Evolutionary conservation across 2,329 filamentous ascomycete species (phyloP).

Genomic region (Nemania sp.): DNA sequence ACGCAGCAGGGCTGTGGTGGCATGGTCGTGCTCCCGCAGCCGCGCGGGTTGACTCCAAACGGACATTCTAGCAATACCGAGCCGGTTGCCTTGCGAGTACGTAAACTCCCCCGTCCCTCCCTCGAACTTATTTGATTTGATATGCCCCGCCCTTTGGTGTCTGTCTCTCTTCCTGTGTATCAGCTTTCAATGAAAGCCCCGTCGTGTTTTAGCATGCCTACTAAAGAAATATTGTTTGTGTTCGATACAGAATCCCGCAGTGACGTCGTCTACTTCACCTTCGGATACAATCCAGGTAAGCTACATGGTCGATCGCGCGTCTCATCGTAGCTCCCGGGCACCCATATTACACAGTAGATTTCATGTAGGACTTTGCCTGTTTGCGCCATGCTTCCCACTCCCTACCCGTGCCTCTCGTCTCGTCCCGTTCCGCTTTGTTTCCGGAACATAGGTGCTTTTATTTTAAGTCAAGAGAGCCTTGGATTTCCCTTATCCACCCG

Average conservation of each 20-base stretch:
- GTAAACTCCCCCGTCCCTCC: constrained; percentile 26
- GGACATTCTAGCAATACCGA: constrained; percentile 45
- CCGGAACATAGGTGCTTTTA: too few relatives aligned
- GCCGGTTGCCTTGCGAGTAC: constrained; percentile 45
- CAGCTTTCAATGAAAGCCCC: too few relatives aligned
- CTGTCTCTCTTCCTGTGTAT: neutral
- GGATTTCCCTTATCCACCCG: too few relatives aligned
- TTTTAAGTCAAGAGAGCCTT: too few relatives aligned
- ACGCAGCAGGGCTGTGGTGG: constrained; percentile 44
- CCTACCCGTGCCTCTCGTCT: too few relatives aligned
- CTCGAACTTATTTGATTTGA: too few relatives aligned
- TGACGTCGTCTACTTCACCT: constrained; percentile 30
- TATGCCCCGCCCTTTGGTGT: neutral
- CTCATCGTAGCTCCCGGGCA: constrained; percentile 17
- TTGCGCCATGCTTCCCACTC: neutral
- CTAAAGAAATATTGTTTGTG: constrained; percentile 3
- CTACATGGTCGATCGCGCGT: constrained; percentile 22
- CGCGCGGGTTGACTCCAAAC: constrained; percentile 43
- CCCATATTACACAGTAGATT: constrained; percentile 8
- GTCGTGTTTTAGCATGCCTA: too few relatives aligned
- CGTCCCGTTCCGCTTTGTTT: too few relatives aligned
- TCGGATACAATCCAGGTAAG: constrained; percentile 41
- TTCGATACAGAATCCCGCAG: constrained; percentile 29
- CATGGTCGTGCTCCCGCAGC: constrained; percentile 52
- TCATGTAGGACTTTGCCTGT: constrained; percentile 15